Conservation (phyloP, 805 yeast species). For the Lipomyces spencermartinsiae region DNA sequence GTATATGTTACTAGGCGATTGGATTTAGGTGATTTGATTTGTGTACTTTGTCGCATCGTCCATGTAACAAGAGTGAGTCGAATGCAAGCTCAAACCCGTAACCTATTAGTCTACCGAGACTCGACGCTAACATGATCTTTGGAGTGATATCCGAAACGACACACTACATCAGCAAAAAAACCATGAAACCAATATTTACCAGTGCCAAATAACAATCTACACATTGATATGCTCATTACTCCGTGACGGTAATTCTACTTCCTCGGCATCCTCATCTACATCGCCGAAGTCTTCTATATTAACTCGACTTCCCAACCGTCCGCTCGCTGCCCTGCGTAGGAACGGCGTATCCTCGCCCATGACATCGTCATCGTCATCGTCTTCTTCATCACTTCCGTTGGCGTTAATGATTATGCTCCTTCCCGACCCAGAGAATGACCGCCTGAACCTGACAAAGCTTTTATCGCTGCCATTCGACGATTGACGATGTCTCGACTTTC, state of each 20-base stretch:
- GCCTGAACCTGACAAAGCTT: constrained; percentile 14
- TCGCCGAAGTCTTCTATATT: constrained; percentile 16
- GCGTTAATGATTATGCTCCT: constrained; percentile 9
- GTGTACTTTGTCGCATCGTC: not conserved
- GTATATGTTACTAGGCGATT: not conserved
- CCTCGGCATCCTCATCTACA: constrained; percentile 23
- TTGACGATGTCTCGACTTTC: constrained; percentile 10
- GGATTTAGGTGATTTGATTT: not conserved
- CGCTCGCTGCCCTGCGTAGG: constrained; percentile 20
- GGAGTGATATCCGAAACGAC: not conserved
- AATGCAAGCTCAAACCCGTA: not conserved
- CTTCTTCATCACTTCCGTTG: constrained; percentile 19
- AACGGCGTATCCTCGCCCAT: constrained; percentile 21
- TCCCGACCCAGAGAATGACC: constrained; percentile 10
- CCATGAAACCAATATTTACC: not conserved
- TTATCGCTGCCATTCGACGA: constrained; percentile 1
- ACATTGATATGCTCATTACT: constrained; percentile 1
- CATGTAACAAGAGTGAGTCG: not conserved
- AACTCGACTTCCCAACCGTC: constrained; percentile 26
- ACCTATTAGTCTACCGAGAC: not conserved
- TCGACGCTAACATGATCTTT: not conserved
- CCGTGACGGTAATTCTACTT: constrained; percentile 16
- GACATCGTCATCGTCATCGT: constrained; percentile 21
- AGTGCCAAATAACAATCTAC: not conserved
- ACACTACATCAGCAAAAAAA: not conserved